Percentiles rank a stretch among this genome's conserved stretches.
phyloP scores from a whole-genome alignment of 1,139 yeast genomes.

The Nakaseomyces uthaithaninus region DNA sequence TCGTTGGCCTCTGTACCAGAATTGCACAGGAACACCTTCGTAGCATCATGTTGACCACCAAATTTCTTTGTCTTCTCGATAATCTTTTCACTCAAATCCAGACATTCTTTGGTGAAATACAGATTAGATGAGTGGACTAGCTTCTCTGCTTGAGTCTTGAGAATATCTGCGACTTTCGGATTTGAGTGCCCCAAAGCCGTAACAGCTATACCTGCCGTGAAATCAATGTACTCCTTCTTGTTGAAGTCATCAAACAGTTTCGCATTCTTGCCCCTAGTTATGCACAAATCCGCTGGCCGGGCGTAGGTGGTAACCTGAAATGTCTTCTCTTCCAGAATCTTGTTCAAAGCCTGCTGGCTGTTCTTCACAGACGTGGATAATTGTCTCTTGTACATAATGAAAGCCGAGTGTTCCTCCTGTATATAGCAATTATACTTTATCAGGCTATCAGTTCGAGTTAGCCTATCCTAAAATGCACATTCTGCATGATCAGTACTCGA shows the following conservation, averaged over 20 bases:
- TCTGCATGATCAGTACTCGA: too few relatives aligned
- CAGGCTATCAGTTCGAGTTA: too few relatives aligned
- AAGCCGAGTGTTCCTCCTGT: too few relatives aligned
- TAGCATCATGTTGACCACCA: conserved; percentile 76
- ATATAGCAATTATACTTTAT: too few relatives aligned
- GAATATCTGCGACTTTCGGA: conserved; percentile 59
- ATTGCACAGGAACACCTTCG: conserved; percentile 80
- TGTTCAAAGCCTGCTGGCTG: conserved; percentile 8
- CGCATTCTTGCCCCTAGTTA: conserved; percentile 30
- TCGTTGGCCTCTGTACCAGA: conserved; percentile 98
- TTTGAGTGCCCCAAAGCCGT: conserved; percentile 89
- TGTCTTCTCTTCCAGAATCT: conserved; percentile 12
- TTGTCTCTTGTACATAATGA: conserved; percentile 17
- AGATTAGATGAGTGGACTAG: conserved; percentile 80
- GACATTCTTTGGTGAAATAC: conserved; percentile 77
- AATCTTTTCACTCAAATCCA: conserved; percentile 64
- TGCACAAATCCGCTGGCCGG: conserved; percentile 29
- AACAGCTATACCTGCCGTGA: conserved; percentile 94
- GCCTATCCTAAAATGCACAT: too few relatives aligned
- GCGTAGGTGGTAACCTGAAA: conserved; percentile 32
- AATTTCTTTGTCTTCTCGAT: conserved; percentile 57
- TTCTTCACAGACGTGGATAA: conserved; percentile 13
- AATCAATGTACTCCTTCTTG: conserved; percentile 72
- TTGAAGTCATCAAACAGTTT: conserved; percentile 49
- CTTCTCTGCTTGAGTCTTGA: conserved; percentile 62